phyloP scores from a whole-genome alignment of 306 rosid species.

The Vigna nakashimae region DNA sequence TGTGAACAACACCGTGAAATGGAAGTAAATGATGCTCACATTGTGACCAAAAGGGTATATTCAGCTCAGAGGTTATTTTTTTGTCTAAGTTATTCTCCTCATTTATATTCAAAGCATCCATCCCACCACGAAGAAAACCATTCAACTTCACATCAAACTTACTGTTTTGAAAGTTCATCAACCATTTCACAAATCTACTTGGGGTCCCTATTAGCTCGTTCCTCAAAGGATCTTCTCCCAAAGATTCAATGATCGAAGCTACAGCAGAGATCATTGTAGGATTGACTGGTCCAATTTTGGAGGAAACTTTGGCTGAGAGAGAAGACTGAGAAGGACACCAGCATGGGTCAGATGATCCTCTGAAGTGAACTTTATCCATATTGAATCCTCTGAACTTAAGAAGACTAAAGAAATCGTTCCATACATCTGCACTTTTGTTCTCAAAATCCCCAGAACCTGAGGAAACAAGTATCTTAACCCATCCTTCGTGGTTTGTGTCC shows the following conservation, averaged over 20 bases:
- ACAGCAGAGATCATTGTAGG: slow-evolving; percentile 72
- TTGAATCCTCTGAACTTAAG: slow-evolving; percentile 72
- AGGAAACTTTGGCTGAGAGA: slow-evolving; percentile 55
- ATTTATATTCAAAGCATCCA: slow-evolving; percentile 42
- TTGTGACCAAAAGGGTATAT: slow-evolving; percentile 86
- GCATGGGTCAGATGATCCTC: slow-evolving; percentile 49
- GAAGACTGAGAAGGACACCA: slow-evolving; percentile 80
- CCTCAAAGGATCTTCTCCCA: slow-evolving; percentile 93
- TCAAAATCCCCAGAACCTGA: slow-evolving; percentile 86
- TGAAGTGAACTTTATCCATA: slow-evolving; percentile 48
- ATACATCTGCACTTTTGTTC: slow-evolving; percentile 58
- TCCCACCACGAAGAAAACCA: slow-evolving; percentile 54
- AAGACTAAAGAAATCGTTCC: slow-evolving; percentile 79
- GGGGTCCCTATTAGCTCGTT: slow-evolving; percentile 88
- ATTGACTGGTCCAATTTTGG: slow-evolving; percentile 51
- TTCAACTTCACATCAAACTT: slow-evolving; percentile 75
- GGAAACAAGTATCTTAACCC: slow-evolving; percentile 67
- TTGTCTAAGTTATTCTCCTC: slow-evolving; percentile 47
- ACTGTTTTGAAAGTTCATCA: slow-evolving; percentile 71
- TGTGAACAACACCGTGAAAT: slow-evolving; percentile 88
- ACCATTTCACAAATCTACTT: slow-evolving; percentile 78
- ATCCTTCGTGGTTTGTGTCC: slow-evolving; percentile 68
- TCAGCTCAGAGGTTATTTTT: slow-evolving; percentile 60
- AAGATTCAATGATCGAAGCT: slow-evolving; percentile 72
- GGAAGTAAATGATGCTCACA: slow-evolving; percentile 98